Evolutionary conservation across 495 filamentous ascomycete genomes (phyloP), one percentile per base, ranked within the genome.

Genomic region (Penicillium pancosmium): DNA sequence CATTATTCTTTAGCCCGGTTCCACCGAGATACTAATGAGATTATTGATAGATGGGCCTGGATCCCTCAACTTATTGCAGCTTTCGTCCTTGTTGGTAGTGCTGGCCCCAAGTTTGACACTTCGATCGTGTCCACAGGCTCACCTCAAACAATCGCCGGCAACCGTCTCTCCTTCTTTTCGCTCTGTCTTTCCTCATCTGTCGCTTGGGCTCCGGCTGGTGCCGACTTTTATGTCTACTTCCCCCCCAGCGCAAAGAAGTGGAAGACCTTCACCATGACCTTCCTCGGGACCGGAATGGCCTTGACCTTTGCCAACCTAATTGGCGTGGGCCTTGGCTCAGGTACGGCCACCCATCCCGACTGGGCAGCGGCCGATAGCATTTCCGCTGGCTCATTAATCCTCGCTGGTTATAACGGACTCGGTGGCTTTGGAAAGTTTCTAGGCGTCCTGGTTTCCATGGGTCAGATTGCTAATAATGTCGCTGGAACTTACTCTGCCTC

Each of bases 381-480:
- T 13, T 86, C 84, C 0, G 77, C 83, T 7, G 88, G 88, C 2
- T 82, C 84, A 0, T 77, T 91, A 6, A 79, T 91, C 15, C 76
- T 87, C 0, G 81, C 80, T 34, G 83, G 79, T 11, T 89, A 77
- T 57, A 68, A 64, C 3, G 76, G 77, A 4, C 76, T 91, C 0
- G 82, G 82, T 16, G 72, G 72, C 0, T 89, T 90, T 57, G 88
- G 88, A 4, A 83, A 82, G 60, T 85, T 90, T 73, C 83, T 84
- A 64, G 76, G 79, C 5, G 83, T 89, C 2, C 60, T 91, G 5
- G 74, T 88, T 19, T 82, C 86, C 0, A 68, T 91, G 5, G 86
- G 88, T 1, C 68, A 87, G 2, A 81, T 90, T 46, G 78, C 84
- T 3, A 91, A 91, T 64, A 82, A 84, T 41, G 79, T 90, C 44